These are phyloP conservation scores for Vigna hirtella DNA, from an alignment of 306 rosid genomes.

Conservation along the genomic window DNA sequence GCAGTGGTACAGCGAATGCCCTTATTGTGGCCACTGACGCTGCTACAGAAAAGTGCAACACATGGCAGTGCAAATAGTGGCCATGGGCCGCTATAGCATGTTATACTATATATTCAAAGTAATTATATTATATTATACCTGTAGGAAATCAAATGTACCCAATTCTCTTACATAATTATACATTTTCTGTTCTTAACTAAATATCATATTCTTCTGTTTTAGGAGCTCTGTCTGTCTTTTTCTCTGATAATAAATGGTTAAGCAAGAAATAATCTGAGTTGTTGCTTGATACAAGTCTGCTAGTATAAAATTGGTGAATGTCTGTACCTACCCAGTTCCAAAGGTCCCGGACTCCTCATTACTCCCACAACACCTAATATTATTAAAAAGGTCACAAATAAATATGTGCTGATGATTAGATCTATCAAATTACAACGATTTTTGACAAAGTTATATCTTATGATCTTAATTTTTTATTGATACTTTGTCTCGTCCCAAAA, in stretches of 20 bases:
- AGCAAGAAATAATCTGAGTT: background rate
- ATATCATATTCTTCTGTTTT: conserved; percentile 20
- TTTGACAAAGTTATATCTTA: conserved; percentile 9
- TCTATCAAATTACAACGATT: background rate
- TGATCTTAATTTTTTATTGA: conserved; percentile 5
- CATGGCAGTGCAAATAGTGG: background rate
- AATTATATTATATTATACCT: background rate
- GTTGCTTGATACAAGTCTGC: conserved; percentile 13
- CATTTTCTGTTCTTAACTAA: conserved; percentile 11
- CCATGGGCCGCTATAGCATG: background rate
- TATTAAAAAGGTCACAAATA: background rate
- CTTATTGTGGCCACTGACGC: too few species aligned
- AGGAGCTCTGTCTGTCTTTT: background rate
- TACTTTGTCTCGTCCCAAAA: conserved; percentile 22
- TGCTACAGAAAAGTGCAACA: too few species aligned
- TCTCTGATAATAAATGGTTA: background rate
- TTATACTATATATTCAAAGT: conserved; percentile 6
- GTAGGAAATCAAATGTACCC: conserved; percentile 11
- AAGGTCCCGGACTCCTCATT: conserved; percentile 17
- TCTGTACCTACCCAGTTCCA: conserved; percentile 21
- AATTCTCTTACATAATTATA: conserved; percentile 16
- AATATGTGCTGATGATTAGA: conserved; percentile 6
- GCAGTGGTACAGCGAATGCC: too few species aligned
- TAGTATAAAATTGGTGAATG: conserved; percentile 3
- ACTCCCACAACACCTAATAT: background rate